Evolutionary conservation across 805 yeast genomes (phyloP), one percentile per base, ranked within the genome.

Genomic region (Clavispora carvajalis): DNA sequence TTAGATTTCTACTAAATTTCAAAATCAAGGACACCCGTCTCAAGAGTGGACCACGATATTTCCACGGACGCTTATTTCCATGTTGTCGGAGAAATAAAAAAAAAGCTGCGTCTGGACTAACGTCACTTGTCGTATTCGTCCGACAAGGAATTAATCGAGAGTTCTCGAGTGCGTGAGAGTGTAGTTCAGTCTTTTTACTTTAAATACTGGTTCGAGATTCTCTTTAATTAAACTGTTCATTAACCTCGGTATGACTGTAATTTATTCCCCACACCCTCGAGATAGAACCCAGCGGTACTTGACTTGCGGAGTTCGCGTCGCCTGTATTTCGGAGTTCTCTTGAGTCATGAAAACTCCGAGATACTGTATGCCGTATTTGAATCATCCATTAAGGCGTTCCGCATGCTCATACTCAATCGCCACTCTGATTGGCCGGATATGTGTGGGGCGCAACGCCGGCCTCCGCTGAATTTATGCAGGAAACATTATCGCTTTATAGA

Each of bases 311-410:
- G 23, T 8, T 22, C 23, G 23, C 23, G 11, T 22, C 23, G 23
- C 12, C 11, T 25, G 16, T 25, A 16, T 16, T 25, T 37, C 47
- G 47, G 47, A 43, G 47, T 18, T 35, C 31, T 18, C 31, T 28
- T 40, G 41, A 43, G 39, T 40, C 44, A 40, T 33, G 10, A 9
- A 33, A 43, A 40, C 38, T 40, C 47, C 44, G 44, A 34, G 23
- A 1, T 13, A 10, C 34, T 19, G 9, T 36, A 7, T 43, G 44
- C 47, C 40, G 44, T 36, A 24, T 13, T 17, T 17, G 41, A 37
- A 34, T 33, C 42, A 30, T 31, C 26, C 15, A 12, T 28, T 7
- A 15, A 4, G n/a, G 9, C 11, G 6, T 16, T 16, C 31, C 16
- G 31, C 19, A 16, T 16, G 5, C 7, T 9, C 13, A 9, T 29